Evolutionary conservation across 2,329 filamentous ascomycete genomes (phyloP).

Genomic region (Fusarium kyushuense): DNA sequence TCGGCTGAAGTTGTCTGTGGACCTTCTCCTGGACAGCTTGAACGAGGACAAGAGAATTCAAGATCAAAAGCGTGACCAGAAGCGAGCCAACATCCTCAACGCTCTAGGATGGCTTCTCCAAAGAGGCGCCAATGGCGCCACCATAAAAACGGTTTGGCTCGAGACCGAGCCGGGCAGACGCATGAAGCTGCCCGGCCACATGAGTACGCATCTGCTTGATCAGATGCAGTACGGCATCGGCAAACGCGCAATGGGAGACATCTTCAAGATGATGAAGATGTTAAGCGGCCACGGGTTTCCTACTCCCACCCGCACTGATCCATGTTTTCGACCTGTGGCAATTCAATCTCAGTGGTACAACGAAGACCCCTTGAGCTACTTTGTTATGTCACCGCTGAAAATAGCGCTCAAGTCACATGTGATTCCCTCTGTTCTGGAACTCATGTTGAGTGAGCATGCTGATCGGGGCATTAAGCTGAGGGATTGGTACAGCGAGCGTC

Average conservation of each 20-base stretch:
- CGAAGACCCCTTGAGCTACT: too few relatives aligned
- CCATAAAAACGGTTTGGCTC: neutral
- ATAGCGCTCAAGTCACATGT: conserved; percentile 17
- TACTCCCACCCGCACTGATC: neutral
- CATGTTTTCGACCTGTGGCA: too few relatives aligned
- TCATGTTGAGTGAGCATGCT: conserved; percentile 8
- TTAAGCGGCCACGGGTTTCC: neutral
- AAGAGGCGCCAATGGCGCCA: neutral
- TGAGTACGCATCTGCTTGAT: neutral
- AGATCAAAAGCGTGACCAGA: neutral
- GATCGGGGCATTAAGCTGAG: neutral
- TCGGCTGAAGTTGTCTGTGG: neutral
- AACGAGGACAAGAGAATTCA: neutral
- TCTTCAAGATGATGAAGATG: conserved; percentile 9
- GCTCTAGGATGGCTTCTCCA: conserved; percentile 22
- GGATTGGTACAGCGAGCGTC: neutral
- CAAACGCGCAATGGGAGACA: neutral
- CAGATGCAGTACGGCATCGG: neutral
- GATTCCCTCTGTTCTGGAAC: conserved; percentile 8
- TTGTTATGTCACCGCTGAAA: neutral
- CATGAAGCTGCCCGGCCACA: neutral
- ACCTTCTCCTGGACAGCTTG: neutral
- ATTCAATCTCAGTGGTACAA: too few relatives aligned
- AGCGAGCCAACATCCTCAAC: neutral
- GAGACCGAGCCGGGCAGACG: too few relatives aligned